Evolutionary conservation across 2,329 filamentous ascomycete genomes (phyloP).

Genomic region (Sporothrix luriei): DNA sequence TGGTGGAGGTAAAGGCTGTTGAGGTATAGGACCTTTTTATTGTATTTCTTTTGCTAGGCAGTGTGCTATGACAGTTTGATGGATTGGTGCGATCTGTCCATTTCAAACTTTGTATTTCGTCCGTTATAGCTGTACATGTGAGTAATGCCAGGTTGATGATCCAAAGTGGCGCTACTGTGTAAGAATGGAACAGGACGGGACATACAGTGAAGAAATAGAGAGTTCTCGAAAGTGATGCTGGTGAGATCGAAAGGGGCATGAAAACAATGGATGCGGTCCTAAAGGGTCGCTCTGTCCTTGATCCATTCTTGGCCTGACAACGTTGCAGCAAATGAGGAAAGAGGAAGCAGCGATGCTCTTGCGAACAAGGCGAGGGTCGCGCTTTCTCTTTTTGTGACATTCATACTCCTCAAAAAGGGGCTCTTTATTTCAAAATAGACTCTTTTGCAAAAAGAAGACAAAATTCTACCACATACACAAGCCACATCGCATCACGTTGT

Average conservation of each 20-base stretch:
- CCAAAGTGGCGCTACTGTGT: not conserved
- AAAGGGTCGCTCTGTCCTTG: not conserved
- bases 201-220: not conserved
- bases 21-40: too few relatives aligned
- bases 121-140: not conserved
- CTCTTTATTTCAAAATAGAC: not conserved
- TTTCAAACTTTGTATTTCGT: not conserved
- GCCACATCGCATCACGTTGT: too few relatives aligned
- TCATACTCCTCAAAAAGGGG: not conserved
- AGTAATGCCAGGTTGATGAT: not conserved
- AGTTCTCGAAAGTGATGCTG: not conserved
- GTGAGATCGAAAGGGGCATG: not conserved
- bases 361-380: not conserved
- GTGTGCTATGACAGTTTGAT: not conserved
- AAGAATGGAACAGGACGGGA: not conserved
- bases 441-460: not conserved
- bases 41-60: not conserved
- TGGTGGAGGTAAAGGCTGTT: not conserved
- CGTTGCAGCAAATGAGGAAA: not conserved
- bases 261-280: not conserved
- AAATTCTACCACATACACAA: not conserved
- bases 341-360: not conserved
- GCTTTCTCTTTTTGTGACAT: not conserved
- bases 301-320: not conserved
- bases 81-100: not conserved